Percentiles rank a stretch among this genome's conserved stretches.
These are phyloP conservation scores for Lepidium africanum DNA, from an alignment of 345 rosid species.

Conservation along the genomic window DNA sequence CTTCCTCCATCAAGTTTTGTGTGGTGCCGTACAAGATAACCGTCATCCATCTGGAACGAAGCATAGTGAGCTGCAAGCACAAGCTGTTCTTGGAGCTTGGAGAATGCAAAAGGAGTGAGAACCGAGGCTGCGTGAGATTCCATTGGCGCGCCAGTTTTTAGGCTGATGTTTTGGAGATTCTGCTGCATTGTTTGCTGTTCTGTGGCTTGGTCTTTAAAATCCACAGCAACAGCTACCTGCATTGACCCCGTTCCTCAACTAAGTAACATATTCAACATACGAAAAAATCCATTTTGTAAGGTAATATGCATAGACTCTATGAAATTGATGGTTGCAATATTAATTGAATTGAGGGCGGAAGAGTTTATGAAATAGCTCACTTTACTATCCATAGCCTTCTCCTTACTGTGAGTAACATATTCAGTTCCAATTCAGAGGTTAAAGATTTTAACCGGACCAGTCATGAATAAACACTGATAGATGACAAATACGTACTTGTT, in stretches of 20 bases:
- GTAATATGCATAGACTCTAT: background rate
- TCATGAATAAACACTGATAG: background rate
- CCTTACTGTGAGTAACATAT: background rate
- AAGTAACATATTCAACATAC: background rate
- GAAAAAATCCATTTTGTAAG: background rate
- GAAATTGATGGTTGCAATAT: background rate
- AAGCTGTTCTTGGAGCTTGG: slow-evolving; percentile 93
- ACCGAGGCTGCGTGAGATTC: slow-evolving; percentile 83
- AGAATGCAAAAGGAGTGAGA: slow-evolving; percentile 91
- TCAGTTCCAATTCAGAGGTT: background rate
- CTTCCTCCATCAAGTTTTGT: slow-evolving; percentile 90
- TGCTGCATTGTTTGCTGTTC: slow-evolving; percentile 98
- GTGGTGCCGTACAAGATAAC: slow-evolving; percentile 87
- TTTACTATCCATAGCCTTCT: background rate
- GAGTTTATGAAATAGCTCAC: background rate
- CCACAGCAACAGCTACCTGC: slow-evolving; percentile 79
- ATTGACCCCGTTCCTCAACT: background rate
- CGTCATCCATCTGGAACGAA: slow-evolving; percentile 78
- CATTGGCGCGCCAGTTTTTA: slow-evolving; percentile 94
- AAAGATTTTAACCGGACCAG: background rate
- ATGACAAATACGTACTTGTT: slow-evolving; percentile 54
- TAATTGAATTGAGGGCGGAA: background rate
- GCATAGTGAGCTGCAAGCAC: slow-evolving; percentile 95
- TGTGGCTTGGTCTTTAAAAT: slow-evolving; percentile 92
- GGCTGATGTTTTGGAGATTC: slow-evolving; percentile 78